phyloP scores from a whole-genome alignment of 2,329 filamentous ascomycete genomes.

The Aspergillus amoenus region DNA sequence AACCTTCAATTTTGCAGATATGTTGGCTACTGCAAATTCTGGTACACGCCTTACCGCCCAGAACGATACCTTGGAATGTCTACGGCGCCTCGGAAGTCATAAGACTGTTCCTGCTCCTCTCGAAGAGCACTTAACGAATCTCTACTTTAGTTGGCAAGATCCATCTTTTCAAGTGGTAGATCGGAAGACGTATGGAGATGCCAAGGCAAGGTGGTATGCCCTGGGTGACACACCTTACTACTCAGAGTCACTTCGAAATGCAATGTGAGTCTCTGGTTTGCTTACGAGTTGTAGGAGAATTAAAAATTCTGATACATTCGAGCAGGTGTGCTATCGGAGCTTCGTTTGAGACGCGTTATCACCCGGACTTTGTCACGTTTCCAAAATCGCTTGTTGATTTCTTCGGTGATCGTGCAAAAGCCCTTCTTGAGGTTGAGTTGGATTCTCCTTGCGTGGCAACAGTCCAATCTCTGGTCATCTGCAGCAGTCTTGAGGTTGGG shows the following conservation, averaged over 20 bases:
- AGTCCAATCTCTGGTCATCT: not conserved
- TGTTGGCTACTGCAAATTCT: not conserved
- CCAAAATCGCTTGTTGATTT: conserved; percentile 1
- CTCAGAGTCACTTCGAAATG: conserved; percentile 26
- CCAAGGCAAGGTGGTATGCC: conserved; percentile 15
- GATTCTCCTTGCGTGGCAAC: not conserved
- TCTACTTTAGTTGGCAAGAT: conserved; percentile 46
- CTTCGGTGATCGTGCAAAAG: not conserved
- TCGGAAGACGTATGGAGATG: conserved; percentile 23
- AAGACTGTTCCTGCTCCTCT: conserved; percentile 28
- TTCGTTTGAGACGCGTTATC: not conserved
- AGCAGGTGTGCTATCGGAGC: not conserved
- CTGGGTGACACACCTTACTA: conserved; percentile 23
- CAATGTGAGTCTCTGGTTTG: conserved; percentile 18
- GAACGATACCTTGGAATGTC: conserved; percentile 6
- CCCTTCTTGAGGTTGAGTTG: not conserved
- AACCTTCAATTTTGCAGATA: conserved; percentile 2
- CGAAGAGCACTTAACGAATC: conserved; percentile 36
- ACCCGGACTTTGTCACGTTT: not conserved
- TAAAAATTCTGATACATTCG: not conserved
- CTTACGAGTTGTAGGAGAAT: too few relatives aligned
- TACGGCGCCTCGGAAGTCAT: conserved; percentile 24
- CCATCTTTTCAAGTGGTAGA: conserved; percentile 39
- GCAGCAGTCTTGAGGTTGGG: not conserved
- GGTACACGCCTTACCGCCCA: not conserved